Conservation (phyloP, 2,329 filamentous ascomycete species). For the Ascochyta clinopodiicola region DNA sequence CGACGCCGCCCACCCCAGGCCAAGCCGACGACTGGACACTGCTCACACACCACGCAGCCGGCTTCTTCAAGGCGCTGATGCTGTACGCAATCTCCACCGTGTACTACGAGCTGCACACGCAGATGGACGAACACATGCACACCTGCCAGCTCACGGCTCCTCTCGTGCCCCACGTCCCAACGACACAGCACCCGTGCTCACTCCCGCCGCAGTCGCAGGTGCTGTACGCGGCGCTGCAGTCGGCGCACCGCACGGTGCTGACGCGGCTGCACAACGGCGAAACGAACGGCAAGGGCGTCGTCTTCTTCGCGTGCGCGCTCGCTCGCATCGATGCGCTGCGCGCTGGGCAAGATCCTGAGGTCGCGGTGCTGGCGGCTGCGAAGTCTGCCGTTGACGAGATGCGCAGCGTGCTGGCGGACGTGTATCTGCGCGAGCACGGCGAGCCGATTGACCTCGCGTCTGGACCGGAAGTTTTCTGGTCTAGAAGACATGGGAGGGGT, state of each 20-base stretch:
- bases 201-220: constrained; percentile 22
- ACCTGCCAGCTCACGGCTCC: constrained; percentile 15
- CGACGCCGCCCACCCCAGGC: constrained; percentile 3
- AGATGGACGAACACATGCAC: constrained; percentile 28
- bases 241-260: constrained; percentile 13
- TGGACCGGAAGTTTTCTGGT: background rate
- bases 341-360: constrained; percentile 21
- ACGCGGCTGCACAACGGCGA: constrained; percentile 33
- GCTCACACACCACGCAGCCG: constrained; percentile 27
- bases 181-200: background rate
- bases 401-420: constrained; percentile 21
- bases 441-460: constrained; percentile 27
- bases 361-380: constrained; percentile 27
- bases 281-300: constrained; percentile 33
- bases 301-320: constrained; percentile 27
- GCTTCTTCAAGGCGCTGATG: constrained; percentile 34
- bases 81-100: constrained; percentile 33
- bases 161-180: constrained; percentile 2
- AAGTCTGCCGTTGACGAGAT: constrained; percentile 22
- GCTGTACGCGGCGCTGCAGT: constrained; percentile 20
- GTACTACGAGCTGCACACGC: constrained; percentile 31
- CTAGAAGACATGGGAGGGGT: constrained; percentile 19
- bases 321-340: constrained; percentile 36
- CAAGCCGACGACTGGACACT: constrained; percentile 33
- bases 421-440: constrained; percentile 29